These are phyloP conservation scores for Graphilbum sp. DNA, from an alignment of 2,329 filamentous ascomycete species.

Conservation along the genomic window DNA sequence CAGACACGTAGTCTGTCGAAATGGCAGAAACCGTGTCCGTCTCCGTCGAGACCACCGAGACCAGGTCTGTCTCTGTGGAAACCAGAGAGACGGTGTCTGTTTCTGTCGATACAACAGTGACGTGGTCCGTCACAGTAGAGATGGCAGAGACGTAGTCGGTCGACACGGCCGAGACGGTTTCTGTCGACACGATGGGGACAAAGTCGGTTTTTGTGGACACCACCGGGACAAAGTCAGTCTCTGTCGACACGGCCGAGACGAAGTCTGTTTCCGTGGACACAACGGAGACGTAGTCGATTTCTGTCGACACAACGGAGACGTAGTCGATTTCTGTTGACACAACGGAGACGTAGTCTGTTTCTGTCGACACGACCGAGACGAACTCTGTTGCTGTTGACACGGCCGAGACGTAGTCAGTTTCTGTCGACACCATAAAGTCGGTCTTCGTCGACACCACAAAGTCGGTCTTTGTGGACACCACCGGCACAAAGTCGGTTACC, in stretches of 20 bases:
- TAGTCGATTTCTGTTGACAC: no score
- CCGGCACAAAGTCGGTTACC: neutral
- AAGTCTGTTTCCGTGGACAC: neutral
- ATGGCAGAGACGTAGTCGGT: neutral
- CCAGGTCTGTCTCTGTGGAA: neutral
- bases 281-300: neutral
- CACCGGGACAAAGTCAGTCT: neutral
- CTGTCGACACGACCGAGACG: no score
- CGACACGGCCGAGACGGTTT: no score
- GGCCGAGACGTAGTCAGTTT: neutral
- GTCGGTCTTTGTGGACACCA: neutral
- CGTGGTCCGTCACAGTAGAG: neutral
- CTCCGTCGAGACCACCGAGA: neutral
- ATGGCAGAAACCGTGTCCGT: neutral
- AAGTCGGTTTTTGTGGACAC: neutral
- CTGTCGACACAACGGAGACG: no score
- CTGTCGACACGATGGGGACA: no score
- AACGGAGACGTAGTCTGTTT: neutral
- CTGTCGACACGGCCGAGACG: neutral
- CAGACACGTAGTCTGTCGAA: neutral
- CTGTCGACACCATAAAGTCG: no score
- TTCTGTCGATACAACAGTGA: neutral
- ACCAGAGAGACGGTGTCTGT: neutral
- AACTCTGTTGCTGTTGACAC: no score
- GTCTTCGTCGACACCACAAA: constrained; percentile 6